Evolutionary conservation across 306 rosid genomes (phyloP), one percentile per base, ranked within the genome.

Genomic region (Mucuna pruriens): DNA sequence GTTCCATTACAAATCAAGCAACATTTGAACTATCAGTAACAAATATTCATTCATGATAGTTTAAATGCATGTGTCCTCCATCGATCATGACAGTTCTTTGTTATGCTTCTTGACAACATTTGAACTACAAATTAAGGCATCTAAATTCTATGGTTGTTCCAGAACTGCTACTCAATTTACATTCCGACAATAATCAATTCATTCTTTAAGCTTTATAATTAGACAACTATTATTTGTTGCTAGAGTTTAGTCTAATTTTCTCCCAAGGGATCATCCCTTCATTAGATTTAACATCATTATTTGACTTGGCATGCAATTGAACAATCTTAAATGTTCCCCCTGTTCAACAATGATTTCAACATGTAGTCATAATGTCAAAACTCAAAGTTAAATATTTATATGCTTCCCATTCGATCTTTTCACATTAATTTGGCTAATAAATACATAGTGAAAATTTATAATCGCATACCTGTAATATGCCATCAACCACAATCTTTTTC

Each of bases 401-500:
- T 12, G 57, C 69, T 26, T 13, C 5, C 7, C 7, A 22, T 9
- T 6, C 7, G 49, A 65, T 2, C 31, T 26, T 19, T 42, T 39
- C 49, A 20, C 38, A 19, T 16, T 65, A 4, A 9, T 33, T 64
- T 4, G 13, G 54, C 6, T 22, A 66, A 36, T 44, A 58, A 48
- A 22, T 9, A 29, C 16, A 22, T 57, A 3, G 6, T 31, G 33
- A 71, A 60, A 25, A 63, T 31, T 7, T 15, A 10, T 7, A 23
- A 69, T 62, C 12, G 40, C 34, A 36, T 77, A 77, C 86, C 79
- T 83, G 75, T 26, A 42, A 40, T 16, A 48, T 33, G 69, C 83
- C 79, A 72, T 83, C 72, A 61, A 62, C 55, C 58, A 19, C 29
- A 39, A 63, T 46, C 39, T 2, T 78, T 62, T 78, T 78, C 55